phyloP scores from a whole-genome alignment of 257 asterid genomes.

The Solanum sparsipilum region DNA sequence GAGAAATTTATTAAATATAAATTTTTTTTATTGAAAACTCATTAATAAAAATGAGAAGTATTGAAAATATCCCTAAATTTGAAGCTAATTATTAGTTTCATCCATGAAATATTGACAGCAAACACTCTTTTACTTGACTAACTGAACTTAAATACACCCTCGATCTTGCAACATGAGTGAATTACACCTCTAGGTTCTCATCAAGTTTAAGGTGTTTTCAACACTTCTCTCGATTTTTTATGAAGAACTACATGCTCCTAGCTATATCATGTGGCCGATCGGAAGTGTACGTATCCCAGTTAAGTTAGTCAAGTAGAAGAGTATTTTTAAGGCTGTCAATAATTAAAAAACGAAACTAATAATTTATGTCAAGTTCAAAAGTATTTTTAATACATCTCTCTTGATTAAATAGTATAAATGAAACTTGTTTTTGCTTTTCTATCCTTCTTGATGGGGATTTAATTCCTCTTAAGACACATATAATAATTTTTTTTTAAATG shows the following conservation, averaged over 20 bases:
- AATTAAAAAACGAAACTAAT: no score
- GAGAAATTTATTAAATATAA: background rate
- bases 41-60: background rate
- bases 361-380: accelerated
- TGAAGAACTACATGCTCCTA: background rate
- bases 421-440: background rate
- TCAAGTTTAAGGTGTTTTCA: background rate
- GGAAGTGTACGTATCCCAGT: background rate
- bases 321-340: background rate
- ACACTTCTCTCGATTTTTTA: background rate
- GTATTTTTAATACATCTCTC: background rate
- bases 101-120: background rate
- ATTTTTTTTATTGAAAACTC: background rate
- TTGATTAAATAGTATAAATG: no score
- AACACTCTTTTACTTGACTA: no score
- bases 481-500: no score
- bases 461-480: background rate
- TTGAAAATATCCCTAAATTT: no score
- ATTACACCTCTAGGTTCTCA: background rate
- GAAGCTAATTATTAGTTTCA: background rate
- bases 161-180: background rate
- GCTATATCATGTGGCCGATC: background rate
- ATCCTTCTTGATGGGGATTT: background rate
- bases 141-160: background rate
- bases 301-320: background rate